Percentiles rank a stretch among this genome's conserved stretches.
Evolutionary conservation across 192 early-diverging fungal genomes (phyloP).

Genomic region (Coemansia sp.): DNA sequence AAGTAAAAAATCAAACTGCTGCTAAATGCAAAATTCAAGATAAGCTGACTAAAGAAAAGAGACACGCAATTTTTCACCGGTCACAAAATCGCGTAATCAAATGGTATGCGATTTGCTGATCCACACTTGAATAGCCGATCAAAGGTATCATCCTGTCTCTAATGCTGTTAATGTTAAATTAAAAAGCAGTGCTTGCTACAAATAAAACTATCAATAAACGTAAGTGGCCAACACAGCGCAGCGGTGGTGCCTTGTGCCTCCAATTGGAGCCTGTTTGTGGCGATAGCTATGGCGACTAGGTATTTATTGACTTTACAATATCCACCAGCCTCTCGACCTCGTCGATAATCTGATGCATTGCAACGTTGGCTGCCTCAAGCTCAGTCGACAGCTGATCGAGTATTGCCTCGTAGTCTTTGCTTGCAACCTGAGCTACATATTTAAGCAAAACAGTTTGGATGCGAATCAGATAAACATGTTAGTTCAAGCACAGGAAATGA

Average conservation of each 20-base stretch:
- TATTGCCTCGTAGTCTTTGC: conserved; percentile 29
- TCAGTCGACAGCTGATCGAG: conserved; percentile 38
- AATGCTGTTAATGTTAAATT: not conserved
- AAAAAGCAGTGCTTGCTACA: too few relatives aligned
- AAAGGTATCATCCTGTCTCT: not conserved
- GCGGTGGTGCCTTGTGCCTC: too few relatives aligned
- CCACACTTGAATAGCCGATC: not conserved
- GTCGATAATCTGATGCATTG: conserved; percentile 40
- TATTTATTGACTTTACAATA: conserved; percentile 42
- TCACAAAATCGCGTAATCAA: conserved; percentile 4
- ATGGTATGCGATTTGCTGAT: not conserved
- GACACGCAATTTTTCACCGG: not conserved
- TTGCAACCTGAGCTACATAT: conserved; percentile 19
- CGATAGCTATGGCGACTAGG: not conserved
- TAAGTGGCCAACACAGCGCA: too few relatives aligned
- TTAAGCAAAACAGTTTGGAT: not conserved
- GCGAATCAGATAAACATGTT: not conserved
- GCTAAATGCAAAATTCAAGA: not conserved
- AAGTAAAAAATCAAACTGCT: conserved; percentile 3
- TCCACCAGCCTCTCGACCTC: conserved; percentile 46
- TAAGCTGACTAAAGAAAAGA: not conserved
- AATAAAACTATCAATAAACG: too few relatives aligned
- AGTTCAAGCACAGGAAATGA: not conserved
- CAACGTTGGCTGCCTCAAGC: conserved; percentile 33
- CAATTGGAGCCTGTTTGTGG: not conserved